Evolutionary conservation across 2,329 filamentous ascomycete genomes (phyloP).

Genomic region (Talaromyces sp.): DNA sequence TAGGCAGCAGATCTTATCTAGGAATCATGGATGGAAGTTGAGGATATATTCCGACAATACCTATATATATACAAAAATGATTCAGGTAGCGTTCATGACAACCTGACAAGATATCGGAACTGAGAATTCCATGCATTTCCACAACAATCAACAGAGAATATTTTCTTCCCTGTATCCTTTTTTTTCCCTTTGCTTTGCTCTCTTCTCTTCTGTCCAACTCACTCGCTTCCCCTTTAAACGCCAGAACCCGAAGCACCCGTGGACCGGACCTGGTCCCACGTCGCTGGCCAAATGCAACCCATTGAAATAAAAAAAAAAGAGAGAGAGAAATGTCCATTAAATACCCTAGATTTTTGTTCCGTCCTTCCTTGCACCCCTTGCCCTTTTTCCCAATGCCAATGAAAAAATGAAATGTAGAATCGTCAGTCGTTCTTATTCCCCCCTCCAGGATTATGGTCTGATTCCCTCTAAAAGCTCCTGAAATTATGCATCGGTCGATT

Average conservation of each 20-base stretch:
- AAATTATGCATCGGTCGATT: conserved; percentile 1
- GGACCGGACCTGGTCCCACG: conserved; percentile 1
- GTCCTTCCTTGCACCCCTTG: conserved; percentile 2
- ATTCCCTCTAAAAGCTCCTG: background rate
- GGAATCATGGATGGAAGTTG: background rate
- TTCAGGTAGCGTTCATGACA: background rate
- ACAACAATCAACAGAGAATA: background rate
- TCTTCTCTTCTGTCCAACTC: background rate
- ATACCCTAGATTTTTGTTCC: conserved; percentile 3
- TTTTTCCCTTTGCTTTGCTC: background rate
- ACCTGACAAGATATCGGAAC: background rate
- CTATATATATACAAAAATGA: background rate
- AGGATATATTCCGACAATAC: background rate
- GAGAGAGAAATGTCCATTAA: conserved; percentile 2
- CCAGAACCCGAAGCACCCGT: conserved; percentile 9
- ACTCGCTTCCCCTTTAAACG: background rate
- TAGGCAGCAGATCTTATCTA: background rate
- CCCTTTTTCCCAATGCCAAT: conserved; percentile 1
- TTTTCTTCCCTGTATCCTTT: background rate
- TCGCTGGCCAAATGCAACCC: conserved; percentile 11
- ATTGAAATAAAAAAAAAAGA: conserved; percentile 8
- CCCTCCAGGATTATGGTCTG: background rate
- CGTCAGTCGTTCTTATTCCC: background rate
- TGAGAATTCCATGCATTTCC: background rate
- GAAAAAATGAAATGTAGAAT: background rate